Evolutionary conservation across 2,329 filamentous ascomycete species (phyloP).

Genomic region (Claviceps maximensis): DNA sequence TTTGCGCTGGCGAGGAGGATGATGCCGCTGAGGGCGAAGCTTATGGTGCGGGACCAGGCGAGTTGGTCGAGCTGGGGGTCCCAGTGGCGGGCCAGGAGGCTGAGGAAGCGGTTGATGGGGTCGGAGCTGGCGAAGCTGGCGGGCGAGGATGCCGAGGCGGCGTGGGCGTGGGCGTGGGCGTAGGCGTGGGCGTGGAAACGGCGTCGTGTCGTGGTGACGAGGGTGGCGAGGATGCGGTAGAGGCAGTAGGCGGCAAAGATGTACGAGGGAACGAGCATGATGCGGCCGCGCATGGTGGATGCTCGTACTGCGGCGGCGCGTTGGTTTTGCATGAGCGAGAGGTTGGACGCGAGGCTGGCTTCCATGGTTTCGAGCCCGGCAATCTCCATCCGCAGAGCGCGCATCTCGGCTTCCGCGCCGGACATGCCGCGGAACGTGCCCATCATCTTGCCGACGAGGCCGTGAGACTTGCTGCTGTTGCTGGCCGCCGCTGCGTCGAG

Average conservation of each 20-base stretch:
- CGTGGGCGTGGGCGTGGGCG: too few relatives aligned
- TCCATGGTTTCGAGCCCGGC: constrained; percentile 71
- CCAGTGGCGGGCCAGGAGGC: constrained; percentile 69
- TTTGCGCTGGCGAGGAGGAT: constrained; percentile 74
- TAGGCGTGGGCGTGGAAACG: too few relatives aligned
- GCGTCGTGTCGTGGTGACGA: constrained; percentile 53
- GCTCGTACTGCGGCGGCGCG: constrained; percentile 52
- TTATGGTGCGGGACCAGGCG: constrained; percentile 75
- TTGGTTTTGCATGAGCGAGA: constrained; percentile 49
- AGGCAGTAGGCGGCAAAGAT: constrained; percentile 71
- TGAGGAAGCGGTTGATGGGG: constrained; percentile 72
- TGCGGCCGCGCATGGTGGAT: constrained; percentile 50
- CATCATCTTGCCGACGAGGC: constrained; percentile 62
- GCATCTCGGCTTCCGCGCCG: constrained; percentile 46
- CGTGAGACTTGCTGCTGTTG: constrained; percentile 21
- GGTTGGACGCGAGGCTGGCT: constrained; percentile 50
- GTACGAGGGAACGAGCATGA: constrained; percentile 50
- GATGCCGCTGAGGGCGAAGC: constrained; percentile 68
- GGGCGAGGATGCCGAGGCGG: constrained; percentile 12
- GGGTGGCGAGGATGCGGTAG: constrained; percentile 66
- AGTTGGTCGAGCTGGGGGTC: constrained; percentile 70
- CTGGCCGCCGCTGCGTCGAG: constrained; percentile 23
- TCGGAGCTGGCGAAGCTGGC: constrained; percentile 55
- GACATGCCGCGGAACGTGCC: constrained; percentile 54
- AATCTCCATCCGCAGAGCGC: constrained; percentile 58